Evolutionary conservation across 371 early-diverging fungal species (phyloP), one percentile per base, ranked within the genome.

Genomic region (Mortierella sp.): DNA sequence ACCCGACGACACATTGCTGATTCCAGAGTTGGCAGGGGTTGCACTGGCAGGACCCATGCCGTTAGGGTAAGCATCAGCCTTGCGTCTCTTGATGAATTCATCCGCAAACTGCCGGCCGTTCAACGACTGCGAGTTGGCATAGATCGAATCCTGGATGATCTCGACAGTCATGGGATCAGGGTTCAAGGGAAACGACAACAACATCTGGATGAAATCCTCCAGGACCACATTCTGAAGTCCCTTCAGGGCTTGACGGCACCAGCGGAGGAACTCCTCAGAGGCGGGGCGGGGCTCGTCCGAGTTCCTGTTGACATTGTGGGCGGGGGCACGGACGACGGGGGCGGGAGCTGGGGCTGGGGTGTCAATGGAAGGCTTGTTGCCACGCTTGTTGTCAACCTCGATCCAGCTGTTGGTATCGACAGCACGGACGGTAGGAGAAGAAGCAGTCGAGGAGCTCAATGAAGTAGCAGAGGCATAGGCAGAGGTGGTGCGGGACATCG

Each of bases 121-220:
- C 78, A 95, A 90, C 29, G 91, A 89, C 51, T 91, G 84, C 1
- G 96, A 95, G 80, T 94, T 91, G 54, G 95, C 95, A 84, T 96
- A 95, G 71, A 96, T 90, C 72, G 94, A 93, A 80, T 96, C 96
- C 58, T 95, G 92, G 65, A 96, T 95, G 65, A 96, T 96, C 76
- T 96, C 96, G 10, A 92, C 83, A 6, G 92, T 91, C 38, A 90
- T 87, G 18, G 95, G 89, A 55, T 94, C 92, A 3, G 91, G 91
- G 78, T 95, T 93, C 71, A 94, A 80, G 6, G 96, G 96, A 90
- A 96, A 96, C 1, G 94, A 91, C 55, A 96, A 83, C 63, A 96
- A 83, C 92, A 96, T 93, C 81, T 94, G 90, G 65, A 96, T 90
- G 76, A 96, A 95, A 74, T 96, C 96, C 73, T 95, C 94, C 41